phyloP scores from a whole-genome alignment of 768 basidiomycete genomes.

The Podaxis carcinomalis region DNA sequence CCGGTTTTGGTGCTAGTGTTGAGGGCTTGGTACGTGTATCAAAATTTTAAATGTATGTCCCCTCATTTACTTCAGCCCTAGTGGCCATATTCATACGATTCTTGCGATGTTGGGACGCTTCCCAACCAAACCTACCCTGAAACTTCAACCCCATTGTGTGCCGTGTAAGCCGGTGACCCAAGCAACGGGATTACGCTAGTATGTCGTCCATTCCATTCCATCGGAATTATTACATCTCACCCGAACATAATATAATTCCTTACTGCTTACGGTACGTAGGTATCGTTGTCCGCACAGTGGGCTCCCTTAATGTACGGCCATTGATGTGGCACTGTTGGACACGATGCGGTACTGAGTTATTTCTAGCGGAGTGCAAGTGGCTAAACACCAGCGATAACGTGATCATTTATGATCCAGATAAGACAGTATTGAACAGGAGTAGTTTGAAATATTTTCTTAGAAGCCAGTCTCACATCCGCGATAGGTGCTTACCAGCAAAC shows the following conservation, averaged over 20 bases:
- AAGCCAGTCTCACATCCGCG: background rate
- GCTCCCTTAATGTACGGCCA: conserved; percentile 50
- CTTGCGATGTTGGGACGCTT: conserved; percentile 78
- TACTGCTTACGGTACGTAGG: conserved; percentile 19
- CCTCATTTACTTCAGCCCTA: background rate
- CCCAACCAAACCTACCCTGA: conserved; percentile 73
- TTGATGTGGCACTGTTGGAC: conserved; percentile 20
- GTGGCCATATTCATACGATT: conserved; percentile 70
- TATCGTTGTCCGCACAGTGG: conserved; percentile 48
- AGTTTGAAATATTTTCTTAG: conserved; percentile 3
- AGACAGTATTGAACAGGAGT: conserved; percentile 46
- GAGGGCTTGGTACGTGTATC: conserved; percentile 51
- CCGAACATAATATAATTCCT: background rate
- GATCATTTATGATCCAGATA: conserved; percentile 39
- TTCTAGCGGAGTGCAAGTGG: conserved; percentile 42
- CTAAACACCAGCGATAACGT: conserved; percentile 40
- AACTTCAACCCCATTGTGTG: conserved; percentile 37
- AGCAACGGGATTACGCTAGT: conserved; percentile 32
- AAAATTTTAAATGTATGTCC: background rate
- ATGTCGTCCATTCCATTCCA: conserved; percentile 5
- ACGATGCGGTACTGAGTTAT: background rate
- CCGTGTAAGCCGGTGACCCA: conserved; percentile 37
- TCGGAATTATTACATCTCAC: too few relatives aligned
- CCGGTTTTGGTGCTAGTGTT: conserved; percentile 8
- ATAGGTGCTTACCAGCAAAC: conserved; percentile 50